These are phyloP conservation scores for Clonostachys rosea DNA, from an alignment of 2,329 filamentous ascomycete species.

Conservation along the genomic window DNA sequence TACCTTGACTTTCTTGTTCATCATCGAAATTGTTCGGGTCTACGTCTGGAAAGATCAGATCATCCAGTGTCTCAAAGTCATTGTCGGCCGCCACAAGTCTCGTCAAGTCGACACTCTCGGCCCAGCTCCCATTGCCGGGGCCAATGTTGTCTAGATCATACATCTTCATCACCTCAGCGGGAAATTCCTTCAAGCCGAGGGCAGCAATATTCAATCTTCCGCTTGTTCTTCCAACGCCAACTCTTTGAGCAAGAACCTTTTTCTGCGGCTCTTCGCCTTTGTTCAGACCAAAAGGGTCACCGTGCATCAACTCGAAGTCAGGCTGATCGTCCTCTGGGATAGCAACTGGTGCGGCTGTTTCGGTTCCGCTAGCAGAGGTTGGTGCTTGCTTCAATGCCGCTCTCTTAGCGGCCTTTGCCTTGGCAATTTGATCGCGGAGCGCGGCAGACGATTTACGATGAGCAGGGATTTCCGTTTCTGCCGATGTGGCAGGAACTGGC, in stretches of 20 bases:
- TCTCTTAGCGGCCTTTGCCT: slow-evolving; percentile 78
- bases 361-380: slow-evolving; percentile 9
- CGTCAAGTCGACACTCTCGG: slow-evolving; percentile 83
- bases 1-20: slow-evolving; percentile 62
- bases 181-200: slow-evolving; percentile 74
- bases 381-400: slow-evolving; percentile 34
- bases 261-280: slow-evolving; percentile 52
- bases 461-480: background rate
- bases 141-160: slow-evolving; percentile 73
- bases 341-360: slow-evolving; percentile 7
- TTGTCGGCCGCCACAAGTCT: slow-evolving; percentile 87
- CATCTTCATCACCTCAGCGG: slow-evolving; percentile 81
- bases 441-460: slow-evolving; percentile 69
- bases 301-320: slow-evolving; percentile 45
- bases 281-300: slow-evolving; percentile 68
- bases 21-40: slow-evolving; percentile 44
- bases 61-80: slow-evolving; percentile 70
- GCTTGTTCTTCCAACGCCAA: slow-evolving; percentile 68
- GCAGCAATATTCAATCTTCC: slow-evolving; percentile 87
- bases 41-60: slow-evolving; percentile 74
- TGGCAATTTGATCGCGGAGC: slow-evolving; percentile 85
- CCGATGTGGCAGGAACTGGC: no score
- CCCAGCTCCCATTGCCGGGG: slow-evolving; percentile 68
- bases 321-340: slow-evolving; percentile 37
- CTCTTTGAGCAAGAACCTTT: slow-evolving; percentile 68